These are phyloP conservation scores for Trifolium subterraneum DNA, from an alignment of 306 rosid species.

Conservation along the genomic window DNA sequence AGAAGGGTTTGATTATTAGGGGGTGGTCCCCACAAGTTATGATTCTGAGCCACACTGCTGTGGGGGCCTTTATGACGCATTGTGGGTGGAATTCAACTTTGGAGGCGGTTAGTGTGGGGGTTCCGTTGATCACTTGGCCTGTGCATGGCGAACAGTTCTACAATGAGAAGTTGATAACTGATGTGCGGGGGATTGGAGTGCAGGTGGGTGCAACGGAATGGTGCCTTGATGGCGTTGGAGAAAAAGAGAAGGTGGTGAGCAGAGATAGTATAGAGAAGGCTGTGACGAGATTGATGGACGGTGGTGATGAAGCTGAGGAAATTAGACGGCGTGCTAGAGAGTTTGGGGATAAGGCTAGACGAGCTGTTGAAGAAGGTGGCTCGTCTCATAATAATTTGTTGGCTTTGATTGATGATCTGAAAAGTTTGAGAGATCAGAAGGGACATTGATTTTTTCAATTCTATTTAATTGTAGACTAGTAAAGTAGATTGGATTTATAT, in stretches of 20 bases:
- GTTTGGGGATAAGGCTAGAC: slow-evolving; percentile 30
- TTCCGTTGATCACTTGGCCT: slow-evolving; percentile 50
- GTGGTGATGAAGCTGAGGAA: slow-evolving; percentile 30
- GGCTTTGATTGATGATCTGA: slow-evolving; percentile 31
- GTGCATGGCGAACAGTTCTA: slow-evolving; percentile 38
- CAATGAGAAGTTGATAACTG: slow-evolving; percentile 43
- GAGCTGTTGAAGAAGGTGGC: slow-evolving; percentile 36
- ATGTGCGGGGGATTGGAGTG: slow-evolving; percentile 43
- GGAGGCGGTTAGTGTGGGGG: slow-evolving; percentile 22
- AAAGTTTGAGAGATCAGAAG: slow-evolving; percentile 21
- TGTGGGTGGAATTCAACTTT: slow-evolving; percentile 45
- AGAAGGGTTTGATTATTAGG: slow-evolving; percentile 28
- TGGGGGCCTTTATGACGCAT: slow-evolving; percentile 39
- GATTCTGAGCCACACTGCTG: slow-evolving; percentile 7
- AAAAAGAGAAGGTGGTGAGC: background rate
- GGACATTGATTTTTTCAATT: background rate
- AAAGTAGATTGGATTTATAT: too few species aligned
- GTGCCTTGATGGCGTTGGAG: background rate
- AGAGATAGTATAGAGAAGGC: slow-evolving; percentile 43
- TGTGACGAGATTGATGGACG: slow-evolving; percentile 42
- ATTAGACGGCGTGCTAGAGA: slow-evolving; percentile 28
- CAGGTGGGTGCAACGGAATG: slow-evolving; percentile 50
- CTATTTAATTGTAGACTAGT: background rate
- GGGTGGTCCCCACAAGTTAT: slow-evolving; percentile 45
- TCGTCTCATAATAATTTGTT: slow-evolving; percentile 30